Percentiles rank a stretch among this genome's conserved stretches.
Evolutionary conservation across 805 yeast species (phyloP).

Genomic region (Candida chilensis): DNA sequence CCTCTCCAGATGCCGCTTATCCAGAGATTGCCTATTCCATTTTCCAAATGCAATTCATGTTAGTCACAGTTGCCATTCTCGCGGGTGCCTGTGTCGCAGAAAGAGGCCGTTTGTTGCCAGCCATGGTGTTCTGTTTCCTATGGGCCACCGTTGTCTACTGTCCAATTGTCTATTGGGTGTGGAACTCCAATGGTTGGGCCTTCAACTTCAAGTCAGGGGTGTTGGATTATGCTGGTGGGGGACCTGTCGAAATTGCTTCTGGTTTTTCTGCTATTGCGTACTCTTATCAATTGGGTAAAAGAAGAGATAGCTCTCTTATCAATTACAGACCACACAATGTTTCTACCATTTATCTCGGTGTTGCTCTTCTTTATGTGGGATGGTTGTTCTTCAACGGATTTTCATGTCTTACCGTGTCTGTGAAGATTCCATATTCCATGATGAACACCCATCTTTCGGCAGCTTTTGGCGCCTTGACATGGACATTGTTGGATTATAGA

Average conservation of each 20-base stretch:
- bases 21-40: constrained; percentile 83
- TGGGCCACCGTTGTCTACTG: constrained; percentile 93
- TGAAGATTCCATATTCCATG: constrained; percentile 81
- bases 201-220: constrained; percentile 70
- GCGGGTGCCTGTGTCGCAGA: constrained; percentile 87
- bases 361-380: constrained; percentile 82
- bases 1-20: constrained; percentile 30
- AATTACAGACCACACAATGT: constrained; percentile 95
- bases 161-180: constrained; percentile 93
- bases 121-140: constrained; percentile 68
- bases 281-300: constrained; percentile 70
- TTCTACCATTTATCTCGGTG: constrained; percentile 83
- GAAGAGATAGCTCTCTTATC: constrained; percentile 67
- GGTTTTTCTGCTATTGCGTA: constrained; percentile 89
- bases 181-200: constrained; percentile 95
- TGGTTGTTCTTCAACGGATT: constrained; percentile 97
- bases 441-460: constrained; percentile 90
- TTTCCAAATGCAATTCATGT: constrained; percentile 85
- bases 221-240: constrained; percentile 96
- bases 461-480: constrained; percentile 81
- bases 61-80: constrained; percentile 86
- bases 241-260: constrained; percentile 88
- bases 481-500: constrained; percentile 87
- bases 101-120: constrained; percentile 83
- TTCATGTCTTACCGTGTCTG: constrained; percentile 71